A percentile compares a stretch with the other conserved stretches of the same genome.
phyloP scores from a whole-genome alignment of 2,329 filamentous ascomycete species.

The Curvularia sp. region DNA sequence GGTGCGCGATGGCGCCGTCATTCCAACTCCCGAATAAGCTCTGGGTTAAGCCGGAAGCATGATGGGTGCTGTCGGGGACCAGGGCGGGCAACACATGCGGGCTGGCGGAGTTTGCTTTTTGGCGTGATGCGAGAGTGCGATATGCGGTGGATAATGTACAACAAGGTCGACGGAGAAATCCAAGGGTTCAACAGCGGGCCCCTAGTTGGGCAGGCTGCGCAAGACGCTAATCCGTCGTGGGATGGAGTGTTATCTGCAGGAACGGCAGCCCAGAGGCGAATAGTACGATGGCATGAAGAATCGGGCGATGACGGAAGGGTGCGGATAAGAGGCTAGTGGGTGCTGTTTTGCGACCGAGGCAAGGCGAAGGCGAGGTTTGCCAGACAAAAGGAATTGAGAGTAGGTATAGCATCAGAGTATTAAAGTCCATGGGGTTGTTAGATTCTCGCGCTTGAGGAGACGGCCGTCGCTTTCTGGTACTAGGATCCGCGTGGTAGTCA shows the following conservation, averaged over 20 bases:
- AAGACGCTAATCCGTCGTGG: conserved; percentile 24
- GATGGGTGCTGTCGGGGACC: conserved; percentile 20
- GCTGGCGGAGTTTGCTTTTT: conserved; percentile 13
- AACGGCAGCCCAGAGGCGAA: conserved; percentile 14
- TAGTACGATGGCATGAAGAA: conserved; percentile 15
- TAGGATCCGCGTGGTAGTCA: conserved; percentile 16
- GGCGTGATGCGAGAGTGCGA: conserved; percentile 12
- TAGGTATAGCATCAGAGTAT: conserved; percentile 14
- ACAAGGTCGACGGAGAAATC: conserved; percentile 14
- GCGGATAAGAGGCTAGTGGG: neutral
- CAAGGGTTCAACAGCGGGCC: conserved; percentile 28
- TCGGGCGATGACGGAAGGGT: conserved; percentile 1
- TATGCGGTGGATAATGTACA: conserved; percentile 22
- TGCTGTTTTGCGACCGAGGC: neutral
- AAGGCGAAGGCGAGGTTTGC: conserved; percentile 2
- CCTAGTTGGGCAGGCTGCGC: conserved; percentile 16
- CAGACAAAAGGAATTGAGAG: conserved; percentile 7
- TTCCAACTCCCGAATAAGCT: conserved; percentile 17
- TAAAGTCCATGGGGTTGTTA: conserved; percentile 22
- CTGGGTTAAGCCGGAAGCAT: conserved; percentile 20
- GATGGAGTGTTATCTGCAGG: conserved; percentile 18
- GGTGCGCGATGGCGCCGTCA: conserved; percentile 19
- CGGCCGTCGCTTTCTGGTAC: conserved; percentile 13
- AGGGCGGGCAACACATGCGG: conserved; percentile 19
- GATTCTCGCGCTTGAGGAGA: conserved; percentile 15